Conservation (phyloP, 352 stramenopile genomes). For the Saprolegnia parasitica region DNA sequence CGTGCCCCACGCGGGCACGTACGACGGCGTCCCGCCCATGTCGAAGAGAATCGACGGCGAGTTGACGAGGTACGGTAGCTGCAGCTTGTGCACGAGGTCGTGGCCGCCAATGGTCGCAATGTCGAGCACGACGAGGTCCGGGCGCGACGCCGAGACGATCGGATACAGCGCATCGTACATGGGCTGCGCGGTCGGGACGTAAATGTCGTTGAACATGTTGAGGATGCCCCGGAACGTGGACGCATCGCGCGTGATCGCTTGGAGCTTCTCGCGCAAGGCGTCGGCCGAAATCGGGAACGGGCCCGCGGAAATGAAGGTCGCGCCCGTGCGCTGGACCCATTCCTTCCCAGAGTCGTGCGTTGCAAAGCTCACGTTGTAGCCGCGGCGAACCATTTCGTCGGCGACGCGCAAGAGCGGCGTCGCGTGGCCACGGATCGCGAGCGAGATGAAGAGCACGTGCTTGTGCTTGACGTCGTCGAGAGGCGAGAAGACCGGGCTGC, state of each 20-base stretch:
- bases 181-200: slow-evolving; percentile 61
- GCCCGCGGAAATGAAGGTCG: slow-evolving; percentile 70
- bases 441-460: slow-evolving; percentile 76
- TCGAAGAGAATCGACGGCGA: slow-evolving; percentile 84
- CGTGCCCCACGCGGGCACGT: slow-evolving; percentile 80
- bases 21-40: slow-evolving; percentile 58
- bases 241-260: slow-evolving; percentile 72
- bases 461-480: slow-evolving; percentile 32
- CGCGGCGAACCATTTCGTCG: slow-evolving; percentile 60
- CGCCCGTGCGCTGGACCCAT: slow-evolving; percentile 49
- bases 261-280: slow-evolving; percentile 62
- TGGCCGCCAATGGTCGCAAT: slow-evolving; percentile 77
- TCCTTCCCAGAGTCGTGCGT: slow-evolving; percentile 77
- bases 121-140: slow-evolving; percentile 74
- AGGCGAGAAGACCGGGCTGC: not conserved
- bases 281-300: slow-evolving; percentile 68
- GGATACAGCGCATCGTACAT: slow-evolving; percentile 74
- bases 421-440: slow-evolving; percentile 77
- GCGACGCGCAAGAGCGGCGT: slow-evolving; percentile 70
- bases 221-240: slow-evolving; percentile 82
- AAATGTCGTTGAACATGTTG: slow-evolving; percentile 87
- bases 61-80: slow-evolving; percentile 75
- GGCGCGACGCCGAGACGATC: slow-evolving; percentile 38
- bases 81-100: slow-evolving; percentile 70
- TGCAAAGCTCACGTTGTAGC: slow-evolving; percentile 75